A percentile compares a stretch with the other conserved stretches of the same genome.
phyloP scores from a whole-genome alignment of 768 basidiomycete genomes.

The Ramaria rubella region DNA sequence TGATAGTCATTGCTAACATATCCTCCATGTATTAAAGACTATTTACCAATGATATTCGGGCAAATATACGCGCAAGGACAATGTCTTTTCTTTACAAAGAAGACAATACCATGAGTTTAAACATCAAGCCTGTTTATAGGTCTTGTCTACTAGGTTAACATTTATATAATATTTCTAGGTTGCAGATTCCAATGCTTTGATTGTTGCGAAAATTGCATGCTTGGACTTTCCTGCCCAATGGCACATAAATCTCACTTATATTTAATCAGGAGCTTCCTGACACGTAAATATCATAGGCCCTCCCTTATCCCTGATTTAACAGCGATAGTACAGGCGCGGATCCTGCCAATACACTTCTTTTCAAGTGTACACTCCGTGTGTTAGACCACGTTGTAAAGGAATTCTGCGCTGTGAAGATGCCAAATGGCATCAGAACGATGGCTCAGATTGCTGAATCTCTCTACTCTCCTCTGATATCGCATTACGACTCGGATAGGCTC shows the following conservation, averaged over 20 bases:
- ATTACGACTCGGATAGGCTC: conserved; percentile 7
- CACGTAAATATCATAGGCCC: conserved; percentile 40
- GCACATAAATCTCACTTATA: conserved; percentile 31
- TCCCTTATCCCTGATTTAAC: conserved; percentile 50
- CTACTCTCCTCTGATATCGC: not conserved
- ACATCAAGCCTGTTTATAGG: not conserved
- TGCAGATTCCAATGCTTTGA: conserved; percentile 67
- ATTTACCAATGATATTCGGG: conserved; percentile 60
- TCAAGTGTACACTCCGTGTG: conserved; percentile 58
- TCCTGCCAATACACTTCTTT: conserved; percentile 37
- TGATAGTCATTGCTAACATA: not conserved
- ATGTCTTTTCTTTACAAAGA: conserved; percentile 66
- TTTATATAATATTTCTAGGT: no score
- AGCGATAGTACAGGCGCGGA: conserved; percentile 46
- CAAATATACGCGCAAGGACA: conserved; percentile 56
- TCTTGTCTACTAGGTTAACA: not conserved
- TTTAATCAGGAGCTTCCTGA: not conserved
- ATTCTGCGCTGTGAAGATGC: conserved; percentile 63
- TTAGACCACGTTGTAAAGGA: conserved; percentile 66
- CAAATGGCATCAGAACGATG: conserved; percentile 60
- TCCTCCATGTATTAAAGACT: conserved; percentile 36
- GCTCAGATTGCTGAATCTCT: conserved; percentile 37
- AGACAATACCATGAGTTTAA: conserved; percentile 58
- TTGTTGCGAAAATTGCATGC: conserved; percentile 72
- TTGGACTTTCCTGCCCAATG: conserved; percentile 69